phyloP scores from a whole-genome alignment of 202 grass and related monocot species.

The Digitaria exilis region DNA sequence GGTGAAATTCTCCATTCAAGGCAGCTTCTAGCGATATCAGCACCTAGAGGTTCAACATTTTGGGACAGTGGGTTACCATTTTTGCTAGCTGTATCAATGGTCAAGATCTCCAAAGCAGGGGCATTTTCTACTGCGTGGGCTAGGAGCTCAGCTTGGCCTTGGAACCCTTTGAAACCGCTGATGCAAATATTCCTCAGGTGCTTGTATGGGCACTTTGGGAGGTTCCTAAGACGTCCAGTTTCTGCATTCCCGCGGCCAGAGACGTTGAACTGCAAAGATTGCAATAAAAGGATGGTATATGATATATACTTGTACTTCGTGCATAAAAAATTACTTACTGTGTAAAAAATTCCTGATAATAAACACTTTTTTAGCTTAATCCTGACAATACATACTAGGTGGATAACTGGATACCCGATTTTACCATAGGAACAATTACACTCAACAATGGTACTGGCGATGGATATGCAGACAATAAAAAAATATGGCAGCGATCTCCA shows the following conservation, averaged over 20 bases:
- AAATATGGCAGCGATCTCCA: background rate
- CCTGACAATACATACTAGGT: no score
- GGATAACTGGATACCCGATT: background rate
- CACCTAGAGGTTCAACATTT: background rate
- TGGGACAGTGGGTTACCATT: background rate
- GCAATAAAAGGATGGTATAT: background rate
- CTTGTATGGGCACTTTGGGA: background rate
- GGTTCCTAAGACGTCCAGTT: background rate
- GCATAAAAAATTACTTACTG: background rate
- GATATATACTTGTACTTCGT: background rate
- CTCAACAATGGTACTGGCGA: background rate
- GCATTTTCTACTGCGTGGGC: constrained; percentile 16
- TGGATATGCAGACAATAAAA: background rate
- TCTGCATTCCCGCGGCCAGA: background rate
- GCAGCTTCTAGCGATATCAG: background rate
- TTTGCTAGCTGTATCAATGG: background rate
- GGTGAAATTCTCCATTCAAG: background rate
- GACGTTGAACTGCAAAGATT: constrained; percentile 9
- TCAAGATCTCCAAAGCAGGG: background rate
- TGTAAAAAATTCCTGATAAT: background rate
- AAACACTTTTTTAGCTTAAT: no score
- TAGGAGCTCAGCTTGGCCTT: constrained; percentile 17
- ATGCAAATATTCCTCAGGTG: background rate
- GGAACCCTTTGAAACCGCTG: background rate
- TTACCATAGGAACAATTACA: background rate